phyloP scores from a whole-genome alignment of 1,284 basidiomycete species.

The Termitomyces sp. region DNA sequence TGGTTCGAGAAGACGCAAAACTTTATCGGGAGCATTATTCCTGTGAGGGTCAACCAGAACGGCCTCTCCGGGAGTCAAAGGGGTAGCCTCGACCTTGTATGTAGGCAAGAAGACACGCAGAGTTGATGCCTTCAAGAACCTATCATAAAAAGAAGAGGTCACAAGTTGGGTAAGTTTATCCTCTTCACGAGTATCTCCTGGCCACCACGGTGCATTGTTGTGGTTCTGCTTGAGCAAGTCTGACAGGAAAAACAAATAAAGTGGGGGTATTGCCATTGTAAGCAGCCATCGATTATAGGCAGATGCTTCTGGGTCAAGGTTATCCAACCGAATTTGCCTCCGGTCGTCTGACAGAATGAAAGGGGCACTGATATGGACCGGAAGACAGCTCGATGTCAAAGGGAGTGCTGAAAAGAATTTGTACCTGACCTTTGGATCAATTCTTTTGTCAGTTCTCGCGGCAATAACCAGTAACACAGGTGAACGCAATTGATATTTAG shows the following conservation, averaged over 20 bases:
- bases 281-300: conserved; percentile 41
- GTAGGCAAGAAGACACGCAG: conserved; percentile 14
- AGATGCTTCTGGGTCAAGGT: conserved; percentile 30
- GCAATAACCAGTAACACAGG: conserved; percentile 7
- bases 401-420: conserved; percentile 33
- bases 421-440: background rate
- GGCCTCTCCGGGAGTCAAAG: conserved; percentile 9
- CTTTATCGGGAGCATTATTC: conserved; percentile 7
- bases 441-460: background rate
- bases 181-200: conserved; percentile 14
- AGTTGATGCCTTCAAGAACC: conserved; percentile 16
- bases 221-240: conserved; percentile 18
- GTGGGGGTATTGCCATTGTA: conserved; percentile 26
- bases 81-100: background rate
- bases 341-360: conserved; percentile 29
- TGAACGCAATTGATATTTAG: conserved; percentile 9
- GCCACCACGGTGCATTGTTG: conserved; percentile 31
- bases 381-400: conserved; percentile 25
- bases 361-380: conserved; percentile 32
- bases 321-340: conserved; percentile 33
- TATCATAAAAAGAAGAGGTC: conserved; percentile 26
- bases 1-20: conserved; percentile 17
- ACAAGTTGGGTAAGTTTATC: conserved; percentile 18
- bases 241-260: conserved; percentile 35
- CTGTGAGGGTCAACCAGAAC: conserved; percentile 17